Evolutionary conservation across 2,329 filamentous ascomycete genomes (phyloP).

Genomic region (Nemania diffusa): DNA sequence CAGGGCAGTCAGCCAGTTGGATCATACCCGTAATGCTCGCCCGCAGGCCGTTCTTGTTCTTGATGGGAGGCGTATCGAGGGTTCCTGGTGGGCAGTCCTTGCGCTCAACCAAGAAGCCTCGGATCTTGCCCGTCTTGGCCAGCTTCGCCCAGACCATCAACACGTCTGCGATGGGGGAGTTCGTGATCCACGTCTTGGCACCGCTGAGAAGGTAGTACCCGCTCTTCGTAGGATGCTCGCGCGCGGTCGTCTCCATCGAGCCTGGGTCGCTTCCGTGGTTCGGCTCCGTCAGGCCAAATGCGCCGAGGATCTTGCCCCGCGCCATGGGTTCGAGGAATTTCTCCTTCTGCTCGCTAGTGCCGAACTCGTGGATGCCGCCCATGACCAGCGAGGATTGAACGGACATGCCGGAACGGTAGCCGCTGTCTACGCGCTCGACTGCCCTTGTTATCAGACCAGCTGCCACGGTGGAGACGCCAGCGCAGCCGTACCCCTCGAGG

Average conservation of each 20-base stretch:
- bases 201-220: constrained; percentile 84
- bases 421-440: constrained; percentile 90
- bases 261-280: constrained; percentile 94
- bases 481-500: constrained; percentile 88
- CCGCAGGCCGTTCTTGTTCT: constrained; percentile 93
- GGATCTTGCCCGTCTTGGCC: constrained; percentile 90
- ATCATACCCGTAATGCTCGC: constrained; percentile 99
- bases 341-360: constrained; percentile 87
- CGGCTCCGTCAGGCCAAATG: constrained; percentile 90
- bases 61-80: constrained; percentile 89
- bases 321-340: constrained; percentile 83
- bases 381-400: constrained; percentile 94
- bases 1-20: constrained; percentile 89
- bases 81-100: constrained; percentile 86
- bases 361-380: constrained; percentile 91
- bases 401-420: constrained; percentile 92
- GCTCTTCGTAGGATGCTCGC: constrained; percentile 83
- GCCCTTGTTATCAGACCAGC: constrained; percentile 91
- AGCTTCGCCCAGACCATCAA: constrained; percentile 93
- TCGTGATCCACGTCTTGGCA: constrained; percentile 95
- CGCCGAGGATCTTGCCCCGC: constrained; percentile 82
- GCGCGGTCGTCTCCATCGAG: constrained; percentile 89
- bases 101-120: constrained; percentile 90
- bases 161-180: constrained; percentile 88
- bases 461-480: constrained; percentile 86